Conservation (phyloP, 23 red algal genomes). For the Agarophyton chilense region DNA sequence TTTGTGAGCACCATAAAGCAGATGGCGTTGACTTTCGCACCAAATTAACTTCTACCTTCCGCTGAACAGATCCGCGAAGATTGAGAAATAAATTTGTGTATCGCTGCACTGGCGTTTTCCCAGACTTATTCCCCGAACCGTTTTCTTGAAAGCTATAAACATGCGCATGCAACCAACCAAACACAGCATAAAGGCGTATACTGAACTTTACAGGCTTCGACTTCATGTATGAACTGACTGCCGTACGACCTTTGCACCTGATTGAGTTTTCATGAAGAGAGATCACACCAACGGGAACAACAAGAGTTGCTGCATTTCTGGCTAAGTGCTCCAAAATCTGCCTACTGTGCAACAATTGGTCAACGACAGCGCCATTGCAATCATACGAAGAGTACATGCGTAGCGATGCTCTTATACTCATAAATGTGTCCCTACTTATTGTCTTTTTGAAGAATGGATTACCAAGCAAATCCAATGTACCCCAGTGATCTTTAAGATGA, state of each 20-base stretch:
- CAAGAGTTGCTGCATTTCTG: conserved; percentile 6
- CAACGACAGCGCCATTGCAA: background rate
- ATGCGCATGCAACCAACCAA: background rate
- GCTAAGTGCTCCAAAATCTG: conserved; percentile 13
- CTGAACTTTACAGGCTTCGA: conserved; percentile 23
- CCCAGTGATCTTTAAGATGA: conserved; percentile 4
- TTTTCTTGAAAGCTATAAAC: background rate
- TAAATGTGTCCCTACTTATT: background rate
- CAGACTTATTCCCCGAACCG: background rate
- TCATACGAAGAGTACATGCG: background rate
- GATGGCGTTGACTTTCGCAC: background rate
- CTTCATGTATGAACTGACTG: background rate
- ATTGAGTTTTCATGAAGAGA: conserved; percentile 15
- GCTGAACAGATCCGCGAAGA: background rate
- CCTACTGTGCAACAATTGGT: conserved; percentile 6
- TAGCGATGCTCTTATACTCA: background rate
- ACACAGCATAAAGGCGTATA: conserved; percentile 1
- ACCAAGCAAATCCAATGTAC: background rate
- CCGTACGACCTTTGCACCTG: background rate
- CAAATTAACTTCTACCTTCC: background rate
- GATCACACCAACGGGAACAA: background rate
- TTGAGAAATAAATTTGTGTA: background rate
- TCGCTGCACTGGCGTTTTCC: background rate
- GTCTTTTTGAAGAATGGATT: conserved; percentile 14
- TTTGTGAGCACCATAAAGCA: conserved; percentile 10